phyloP scores from a whole-genome alignment of 108 stramenopile genomes.

The Mediolabrus comicus region DNA sequence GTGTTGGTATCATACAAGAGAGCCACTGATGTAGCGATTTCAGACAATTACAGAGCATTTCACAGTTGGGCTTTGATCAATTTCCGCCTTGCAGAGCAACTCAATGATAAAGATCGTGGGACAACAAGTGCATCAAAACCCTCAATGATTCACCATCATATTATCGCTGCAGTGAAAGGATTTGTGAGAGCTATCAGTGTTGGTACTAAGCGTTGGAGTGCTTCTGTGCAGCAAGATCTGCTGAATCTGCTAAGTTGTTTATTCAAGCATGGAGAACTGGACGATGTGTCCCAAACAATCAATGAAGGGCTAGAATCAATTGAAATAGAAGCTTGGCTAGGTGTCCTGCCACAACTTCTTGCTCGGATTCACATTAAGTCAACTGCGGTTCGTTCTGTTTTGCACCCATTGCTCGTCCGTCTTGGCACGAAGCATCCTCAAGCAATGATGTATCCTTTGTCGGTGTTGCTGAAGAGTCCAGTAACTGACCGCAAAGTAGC shows the following conservation, averaged over 20 bases:
- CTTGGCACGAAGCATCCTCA: constrained; percentile 93
- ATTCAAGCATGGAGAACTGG: constrained; percentile 89
- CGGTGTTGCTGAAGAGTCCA: constrained; percentile 91
- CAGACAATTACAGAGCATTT: constrained; percentile 90
- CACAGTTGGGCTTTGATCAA: constrained; percentile 98
- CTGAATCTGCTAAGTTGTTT: constrained; percentile 94
- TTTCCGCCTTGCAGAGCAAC: constrained; percentile 91
- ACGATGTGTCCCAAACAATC: constrained; percentile 72
- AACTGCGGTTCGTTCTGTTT: constrained; percentile 69
- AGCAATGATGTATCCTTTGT: constrained; percentile 97
- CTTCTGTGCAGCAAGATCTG: constrained; percentile 97
- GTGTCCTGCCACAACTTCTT: constrained; percentile 97
- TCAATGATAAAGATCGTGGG: constrained; percentile 55
- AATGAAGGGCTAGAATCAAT: constrained; percentile 76
- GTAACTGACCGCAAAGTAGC: constrained; percentile 84
- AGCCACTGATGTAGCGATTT: constrained; percentile 64
- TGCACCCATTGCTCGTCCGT: constrained; percentile 87
- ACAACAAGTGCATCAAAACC: constrained; percentile 1
- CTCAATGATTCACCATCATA: constrained; percentile 54
- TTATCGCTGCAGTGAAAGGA: constrained; percentile 88
- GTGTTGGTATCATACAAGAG: constrained; percentile 75
- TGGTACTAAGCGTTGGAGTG: constrained; percentile 90
- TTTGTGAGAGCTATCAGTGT: constrained; percentile 91
- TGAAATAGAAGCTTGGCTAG: constrained; percentile 94
- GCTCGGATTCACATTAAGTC: constrained; percentile 95